Evolutionary conservation across 768 basidiomycete species (phyloP), one percentile per base, ranked within the genome.

Genomic region (Daedaleopsis sinensis): DNA sequence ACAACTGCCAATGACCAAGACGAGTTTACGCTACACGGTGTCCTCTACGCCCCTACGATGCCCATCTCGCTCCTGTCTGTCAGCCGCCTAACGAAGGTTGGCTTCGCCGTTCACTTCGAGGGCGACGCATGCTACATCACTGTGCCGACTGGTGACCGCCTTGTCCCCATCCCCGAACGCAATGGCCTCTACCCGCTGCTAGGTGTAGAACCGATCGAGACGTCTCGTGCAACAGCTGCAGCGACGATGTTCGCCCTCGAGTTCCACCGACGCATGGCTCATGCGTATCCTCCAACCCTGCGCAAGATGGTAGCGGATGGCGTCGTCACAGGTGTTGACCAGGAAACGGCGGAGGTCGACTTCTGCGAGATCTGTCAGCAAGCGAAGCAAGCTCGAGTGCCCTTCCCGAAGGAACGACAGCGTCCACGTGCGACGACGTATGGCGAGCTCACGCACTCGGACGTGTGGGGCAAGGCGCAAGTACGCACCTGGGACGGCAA

Each of bases 401-500:
- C 57, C 2, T 59, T 50, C 32, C 57, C 57, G 5, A 50, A 60
- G 23, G 23, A 19, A 19, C 59, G 59, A 32, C 18, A 35, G n/a
- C 47, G 63, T 19, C 52, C 48, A 15, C 57, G 38, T 7, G 57
- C 57, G 18, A 39, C 24, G n/a, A 3, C 9, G 15, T 55, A 76
- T 62, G 62, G 76, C 1, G 73, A 74, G 0, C 67, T 71, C 23
- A 70, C 77, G 12, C 72, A 77, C 46, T 70, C 70, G 0, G 74
- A 80, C 61, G 58, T 80, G 1, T 80, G 77, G 75, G 77, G 77
- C n/a, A 76, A 76, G 4, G 59, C 75, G 16, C 67, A 63, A 3
- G 58, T 60, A 23, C 21, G 42, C 7, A 58, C 67, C 5, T 27
- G 57, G 12, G 46, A 56, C 11, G 65, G 67, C 5, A 43, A 39